Conservation (phyloP, 2,329 filamentous ascomycete species). For the Paradendryphiella salina region DNA sequence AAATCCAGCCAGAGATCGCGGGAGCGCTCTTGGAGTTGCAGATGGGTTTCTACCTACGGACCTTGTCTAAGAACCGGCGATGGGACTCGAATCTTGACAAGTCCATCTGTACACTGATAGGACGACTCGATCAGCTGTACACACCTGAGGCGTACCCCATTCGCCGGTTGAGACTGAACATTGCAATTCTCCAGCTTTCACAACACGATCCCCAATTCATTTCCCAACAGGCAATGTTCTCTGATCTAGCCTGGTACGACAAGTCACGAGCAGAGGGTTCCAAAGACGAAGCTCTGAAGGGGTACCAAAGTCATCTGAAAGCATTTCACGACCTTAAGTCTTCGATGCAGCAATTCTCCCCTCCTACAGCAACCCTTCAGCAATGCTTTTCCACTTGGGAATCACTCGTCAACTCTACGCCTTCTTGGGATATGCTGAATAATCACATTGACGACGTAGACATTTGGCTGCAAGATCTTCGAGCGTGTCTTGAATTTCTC, state of each 20-base stretch:
- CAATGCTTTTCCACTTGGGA: slow-evolving; percentile 46
- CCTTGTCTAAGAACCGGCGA: slow-evolving; percentile 35
- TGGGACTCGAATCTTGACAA: slow-evolving; percentile 35
- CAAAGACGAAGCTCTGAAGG: slow-evolving; percentile 41
- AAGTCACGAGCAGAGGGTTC: slow-evolving; percentile 8
- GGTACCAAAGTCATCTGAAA: slow-evolving; percentile 43
- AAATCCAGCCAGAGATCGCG: slow-evolving; percentile 34
- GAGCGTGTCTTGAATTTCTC: slow-evolving; percentile 59
- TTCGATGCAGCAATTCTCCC: slow-evolving; percentile 46
- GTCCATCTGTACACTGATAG: slow-evolving; percentile 28
- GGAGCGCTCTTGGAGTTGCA: slow-evolving; percentile 52
- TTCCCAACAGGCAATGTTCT: slow-evolving; percentile 15
- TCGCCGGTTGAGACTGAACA: slow-evolving; percentile 33
- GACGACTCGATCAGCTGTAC: slow-evolving; percentile 38
- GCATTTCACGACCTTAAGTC: slow-evolving; percentile 48
- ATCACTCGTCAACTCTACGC: slow-evolving; percentile 37
- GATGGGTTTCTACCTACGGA: slow-evolving; percentile 38
- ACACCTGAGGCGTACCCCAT: slow-evolving; percentile 34
- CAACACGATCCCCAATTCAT: slow-evolving; percentile 65
- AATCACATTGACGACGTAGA: slow-evolving; percentile 56
- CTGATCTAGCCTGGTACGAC: slow-evolving; percentile 1
- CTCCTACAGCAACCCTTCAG: slow-evolving; percentile 31
- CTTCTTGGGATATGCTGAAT: slow-evolving; percentile 47
- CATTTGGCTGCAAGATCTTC: slow-evolving; percentile 56
- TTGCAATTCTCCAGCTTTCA: slow-evolving; percentile 44